Percentiles rank a stretch among this genome's conserved stretches.
These are phyloP conservation scores for Fusarium euwallaceae DNA, from an alignment of 2,329 filamentous ascomycete species.

Conservation along the genomic window DNA sequence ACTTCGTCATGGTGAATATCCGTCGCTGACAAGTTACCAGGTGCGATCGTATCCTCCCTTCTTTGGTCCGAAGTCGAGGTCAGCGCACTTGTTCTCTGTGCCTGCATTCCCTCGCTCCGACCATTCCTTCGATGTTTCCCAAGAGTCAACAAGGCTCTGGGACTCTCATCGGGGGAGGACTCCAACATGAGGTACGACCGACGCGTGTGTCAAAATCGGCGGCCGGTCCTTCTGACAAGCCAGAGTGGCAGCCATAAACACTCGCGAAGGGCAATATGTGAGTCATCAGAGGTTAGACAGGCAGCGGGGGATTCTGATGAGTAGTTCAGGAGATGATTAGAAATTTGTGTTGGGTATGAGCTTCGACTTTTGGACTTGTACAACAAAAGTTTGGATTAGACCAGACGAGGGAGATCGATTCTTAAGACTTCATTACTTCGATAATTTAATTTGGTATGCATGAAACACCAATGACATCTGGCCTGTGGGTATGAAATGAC, in stretches of 20 bases:
- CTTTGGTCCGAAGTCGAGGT: slow-evolving; percentile 1
- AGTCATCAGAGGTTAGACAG: background rate
- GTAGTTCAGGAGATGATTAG: background rate
- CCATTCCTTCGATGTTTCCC: background rate
- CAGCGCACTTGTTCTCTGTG: background rate
- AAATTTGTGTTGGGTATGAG: background rate
- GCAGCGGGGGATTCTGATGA: slow-evolving; percentile 1
- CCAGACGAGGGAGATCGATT: background rate
- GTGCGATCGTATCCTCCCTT: background rate
- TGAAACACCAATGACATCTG: background rate
- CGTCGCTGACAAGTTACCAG: background rate
- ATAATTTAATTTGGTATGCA: background rate
- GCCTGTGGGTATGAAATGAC: background rate
- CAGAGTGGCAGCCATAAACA: background rate
- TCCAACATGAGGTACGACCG: background rate
- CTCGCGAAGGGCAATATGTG: background rate
- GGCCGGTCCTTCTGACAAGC: background rate
- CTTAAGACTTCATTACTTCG: background rate
- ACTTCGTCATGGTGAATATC: background rate
- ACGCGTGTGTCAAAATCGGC: background rate
- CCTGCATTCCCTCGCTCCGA: background rate
- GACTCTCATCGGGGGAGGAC: background rate
- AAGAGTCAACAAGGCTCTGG: background rate
- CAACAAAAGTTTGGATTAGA: background rate
- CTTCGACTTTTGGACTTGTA: background rate